Evolutionary conservation across 441 rosid genomes (phyloP).

Genomic region (Euphorbia schlechtendalii): DNA sequence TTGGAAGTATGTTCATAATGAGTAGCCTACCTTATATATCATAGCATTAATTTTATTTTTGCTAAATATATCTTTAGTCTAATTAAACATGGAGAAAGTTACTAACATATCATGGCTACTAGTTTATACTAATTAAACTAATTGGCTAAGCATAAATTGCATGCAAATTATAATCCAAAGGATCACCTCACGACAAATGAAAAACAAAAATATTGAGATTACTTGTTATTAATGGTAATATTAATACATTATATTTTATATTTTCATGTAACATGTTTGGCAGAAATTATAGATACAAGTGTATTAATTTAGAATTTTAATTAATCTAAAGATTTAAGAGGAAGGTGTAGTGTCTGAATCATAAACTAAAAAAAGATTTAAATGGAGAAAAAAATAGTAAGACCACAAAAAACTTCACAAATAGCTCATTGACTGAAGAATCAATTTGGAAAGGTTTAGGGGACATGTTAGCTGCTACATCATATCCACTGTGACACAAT

Average conservation of each 20-base stretch:
- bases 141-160: too few species aligned
- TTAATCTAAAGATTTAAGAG: background rate
- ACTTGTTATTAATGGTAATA: too few species aligned
- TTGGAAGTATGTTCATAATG: background rate
- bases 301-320: background rate
- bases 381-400: background rate
- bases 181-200: too few species aligned
- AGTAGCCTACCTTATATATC: background rate
- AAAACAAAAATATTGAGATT: background rate
- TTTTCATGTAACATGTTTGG: too few species aligned
- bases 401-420: background rate
- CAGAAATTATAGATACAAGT: background rate
- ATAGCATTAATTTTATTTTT: too few species aligned
- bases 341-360: conserved; percentile 16
- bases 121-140: too few species aligned
- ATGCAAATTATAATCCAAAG: too few species aligned
- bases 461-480: conserved; percentile 30
- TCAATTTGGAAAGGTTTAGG: background rate
- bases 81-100: too few species aligned
- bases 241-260: too few species aligned
- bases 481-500: conserved; percentile 24
- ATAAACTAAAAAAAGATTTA: background rate
- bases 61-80: too few species aligned
- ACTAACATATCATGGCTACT: too few species aligned
- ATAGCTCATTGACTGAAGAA: conserved; percentile 15